Evolutionary conservation across 805 yeast species (phyloP), one percentile per base, ranked within the genome.

Genomic region (Groenewaldozyma salmanticensis): DNA sequence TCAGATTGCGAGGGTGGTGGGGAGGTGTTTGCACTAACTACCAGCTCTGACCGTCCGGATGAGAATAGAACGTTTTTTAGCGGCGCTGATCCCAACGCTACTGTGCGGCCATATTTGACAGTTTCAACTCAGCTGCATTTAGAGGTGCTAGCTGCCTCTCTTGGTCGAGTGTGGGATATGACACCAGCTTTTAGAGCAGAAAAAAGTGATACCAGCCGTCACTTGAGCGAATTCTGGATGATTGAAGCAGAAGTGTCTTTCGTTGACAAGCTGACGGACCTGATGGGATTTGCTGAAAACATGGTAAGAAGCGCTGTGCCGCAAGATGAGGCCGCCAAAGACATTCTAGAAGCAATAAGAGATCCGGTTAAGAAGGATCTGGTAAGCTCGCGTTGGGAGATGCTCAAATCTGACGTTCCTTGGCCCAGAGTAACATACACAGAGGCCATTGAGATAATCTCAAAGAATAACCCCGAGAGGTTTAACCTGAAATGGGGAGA

Each of bases 1-100:
- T 76, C 94, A 1, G 98, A 92, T 58, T 90, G 97, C 57, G 99
- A 92, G 63, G 97, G 98, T 15, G 96, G 95, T 2, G 97, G 97
- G 3, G 97, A 92, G 56, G 74, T 83, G 46, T 92, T 92, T 50
- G 64, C 62, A 35, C 62, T 88, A n/a, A 20, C 5, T 18, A 3
- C 35, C 35, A 13, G 13, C 7, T 69, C 66, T 34, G 61, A 67
- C 1, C n/a, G n/a, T n/a, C 66, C 62, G 37, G 49, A 71, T 1
- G 56, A 53, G 40, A 3, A 51, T 44, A 29, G 48, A 42, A 15
- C 48, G 4, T 51, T 55, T 29, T 85, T 83, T 52, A 52, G 48
- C 33, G 54, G 52, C 22, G 38, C 80, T 1, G 72, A 73, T 43
- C 67, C 72, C 2, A 72, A 90, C 0, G 7, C 29, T 9, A 9